Evolutionary conservation across 139 green algal genomes (phyloP).

Genomic region (Chlamydomonas sphaeroides): DNA sequence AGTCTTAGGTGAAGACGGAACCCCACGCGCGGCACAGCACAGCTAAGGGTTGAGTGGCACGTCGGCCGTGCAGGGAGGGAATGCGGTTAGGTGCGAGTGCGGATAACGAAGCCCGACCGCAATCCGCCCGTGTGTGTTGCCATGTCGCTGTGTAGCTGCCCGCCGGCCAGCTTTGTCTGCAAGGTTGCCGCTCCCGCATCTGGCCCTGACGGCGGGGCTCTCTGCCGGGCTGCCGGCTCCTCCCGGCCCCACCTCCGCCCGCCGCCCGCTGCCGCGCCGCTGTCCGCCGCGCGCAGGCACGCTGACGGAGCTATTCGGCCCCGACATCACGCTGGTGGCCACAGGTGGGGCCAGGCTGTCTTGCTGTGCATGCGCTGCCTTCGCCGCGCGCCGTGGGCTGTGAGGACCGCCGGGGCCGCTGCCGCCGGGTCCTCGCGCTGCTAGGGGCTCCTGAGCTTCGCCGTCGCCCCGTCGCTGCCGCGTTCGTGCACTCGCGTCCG

Average conservation of each 20-base stretch:
- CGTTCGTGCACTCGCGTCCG: not conserved
- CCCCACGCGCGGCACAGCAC: too few relatives aligned
- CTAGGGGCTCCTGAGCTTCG: not conserved
- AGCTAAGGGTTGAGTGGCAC: too few relatives aligned
- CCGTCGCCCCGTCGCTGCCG: not conserved
- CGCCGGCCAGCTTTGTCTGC: not conserved
- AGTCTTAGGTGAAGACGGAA: too few relatives aligned
- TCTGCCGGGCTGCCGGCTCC: too few relatives aligned
- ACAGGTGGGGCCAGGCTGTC: conserved; percentile 2
- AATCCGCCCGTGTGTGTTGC: not conserved
- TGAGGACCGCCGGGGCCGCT: too few relatives aligned
- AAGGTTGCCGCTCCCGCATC: not conserved
- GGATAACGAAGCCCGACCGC: not conserved
- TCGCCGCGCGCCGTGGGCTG: too few relatives aligned
- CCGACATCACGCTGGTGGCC: conserved; percentile 26
- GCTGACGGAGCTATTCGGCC: not conserved
- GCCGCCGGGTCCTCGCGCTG: too few relatives aligned
- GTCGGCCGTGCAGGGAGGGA: not conserved
- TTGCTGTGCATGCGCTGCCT: not conserved
- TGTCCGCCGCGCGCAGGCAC: too few relatives aligned
- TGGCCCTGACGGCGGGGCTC: not conserved
- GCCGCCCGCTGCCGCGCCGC: too few relatives aligned
- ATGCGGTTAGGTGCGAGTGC: not conserved
- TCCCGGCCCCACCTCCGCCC: too few relatives aligned
- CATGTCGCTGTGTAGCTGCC: not conserved